phyloP scores from a whole-genome alignment of 129 eudicot species.

The Arctium minus region DNA sequence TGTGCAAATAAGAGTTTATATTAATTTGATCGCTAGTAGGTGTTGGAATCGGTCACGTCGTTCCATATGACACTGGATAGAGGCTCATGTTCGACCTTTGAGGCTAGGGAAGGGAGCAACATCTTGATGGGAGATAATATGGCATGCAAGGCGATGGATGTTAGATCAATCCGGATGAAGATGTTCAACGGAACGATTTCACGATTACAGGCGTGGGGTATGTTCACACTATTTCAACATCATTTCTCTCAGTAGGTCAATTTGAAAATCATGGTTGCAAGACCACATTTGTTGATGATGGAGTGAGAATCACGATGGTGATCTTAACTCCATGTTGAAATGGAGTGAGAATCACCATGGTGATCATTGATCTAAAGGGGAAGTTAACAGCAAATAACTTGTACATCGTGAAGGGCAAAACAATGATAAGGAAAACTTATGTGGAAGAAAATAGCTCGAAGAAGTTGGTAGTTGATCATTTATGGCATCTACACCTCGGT shows the following conservation, averaged over 20 bases:
- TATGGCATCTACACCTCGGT: neutral
- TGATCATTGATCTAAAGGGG: no score
- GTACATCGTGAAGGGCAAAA: neutral
- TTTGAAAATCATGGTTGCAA: neutral
- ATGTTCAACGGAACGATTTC: neutral
- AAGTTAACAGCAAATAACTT: no score
- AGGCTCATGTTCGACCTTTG: neutral
- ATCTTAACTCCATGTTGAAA: no score
- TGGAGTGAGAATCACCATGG: no score
- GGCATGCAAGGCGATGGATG: neutral
- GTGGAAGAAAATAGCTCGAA: neutral
- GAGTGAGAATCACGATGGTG: neutral
- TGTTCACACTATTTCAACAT: no score
- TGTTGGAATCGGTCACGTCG: neutral
- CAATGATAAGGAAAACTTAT: neutral
- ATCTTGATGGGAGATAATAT: neutral
- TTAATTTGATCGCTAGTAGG: neutral
- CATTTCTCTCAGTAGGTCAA: neutral
- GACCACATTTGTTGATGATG: neutral
- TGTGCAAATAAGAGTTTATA: neutral
- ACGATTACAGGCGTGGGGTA: no score
- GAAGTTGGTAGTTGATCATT: neutral
- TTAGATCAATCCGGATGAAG: neutral
- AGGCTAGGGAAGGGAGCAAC: neutral
- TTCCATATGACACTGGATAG: neutral